These are phyloP conservation scores for Sclerospora graminicola DNA, from an alignment of 352 stramenopile species.

Conservation along the genomic window DNA sequence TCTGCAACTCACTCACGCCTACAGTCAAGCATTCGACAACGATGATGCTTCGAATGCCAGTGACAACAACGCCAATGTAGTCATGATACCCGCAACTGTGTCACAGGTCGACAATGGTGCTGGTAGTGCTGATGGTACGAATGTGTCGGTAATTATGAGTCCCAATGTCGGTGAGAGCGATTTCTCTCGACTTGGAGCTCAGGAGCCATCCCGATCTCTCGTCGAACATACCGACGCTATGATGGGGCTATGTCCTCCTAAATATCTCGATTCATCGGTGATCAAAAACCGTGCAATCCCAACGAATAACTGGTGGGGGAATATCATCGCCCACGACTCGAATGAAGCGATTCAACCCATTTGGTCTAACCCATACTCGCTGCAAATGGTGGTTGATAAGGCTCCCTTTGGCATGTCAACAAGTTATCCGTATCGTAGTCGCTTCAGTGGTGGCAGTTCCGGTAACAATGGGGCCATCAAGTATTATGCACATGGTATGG, in stretches of 20 bases:
- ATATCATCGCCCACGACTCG: constrained; percentile 44
- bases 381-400: constrained; percentile 28
- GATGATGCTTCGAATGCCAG: background rate
- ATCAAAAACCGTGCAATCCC: constrained; percentile 42
- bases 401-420: constrained; percentile 39
- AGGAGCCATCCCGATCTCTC: constrained; percentile 24
- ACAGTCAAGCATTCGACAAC: background rate
- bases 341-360: constrained; percentile 29
- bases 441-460: constrained; percentile 37
- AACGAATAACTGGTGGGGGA: constrained; percentile 68
- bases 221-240: constrained; percentile 48
- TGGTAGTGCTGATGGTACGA: too few relatives aligned
- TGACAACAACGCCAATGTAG: background rate
- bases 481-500: constrained; percentile 45
- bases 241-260: constrained; percentile 35
- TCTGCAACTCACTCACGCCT: background rate
- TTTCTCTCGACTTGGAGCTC: constrained; percentile 12
- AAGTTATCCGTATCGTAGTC: constrained; percentile 44
- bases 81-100: too few relatives aligned
- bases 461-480: constrained; percentile 39
- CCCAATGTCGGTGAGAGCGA: constrained; percentile 4
- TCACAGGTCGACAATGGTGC: too few relatives aligned
- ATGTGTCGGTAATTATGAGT: too few relatives aligned
- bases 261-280: constrained; percentile 34
- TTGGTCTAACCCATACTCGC: constrained; percentile 51